phyloP scores from a whole-genome alignment of 2,329 filamentous ascomycete species.

The Botrytis sinoallii region DNA sequence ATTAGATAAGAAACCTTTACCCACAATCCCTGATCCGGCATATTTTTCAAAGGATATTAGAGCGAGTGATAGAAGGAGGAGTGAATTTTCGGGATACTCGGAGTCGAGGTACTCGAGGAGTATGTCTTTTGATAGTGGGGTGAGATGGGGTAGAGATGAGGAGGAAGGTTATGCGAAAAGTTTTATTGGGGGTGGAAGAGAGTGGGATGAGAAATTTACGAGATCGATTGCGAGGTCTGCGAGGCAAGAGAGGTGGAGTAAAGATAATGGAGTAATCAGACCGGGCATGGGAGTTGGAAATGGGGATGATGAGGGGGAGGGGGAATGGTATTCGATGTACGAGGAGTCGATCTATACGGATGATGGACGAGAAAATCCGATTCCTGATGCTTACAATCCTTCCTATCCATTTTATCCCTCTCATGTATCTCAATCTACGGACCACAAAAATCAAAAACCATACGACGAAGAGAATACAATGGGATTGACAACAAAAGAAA shows the following conservation, averaged over 20 bases:
- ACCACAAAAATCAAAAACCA: neutral
- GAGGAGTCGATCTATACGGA: neutral
- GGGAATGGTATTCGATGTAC: neutral
- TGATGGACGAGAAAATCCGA: neutral
- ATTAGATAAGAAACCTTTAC: neutral
- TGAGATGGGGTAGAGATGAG: neutral
- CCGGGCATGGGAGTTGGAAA: neutral
- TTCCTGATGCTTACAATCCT: neutral
- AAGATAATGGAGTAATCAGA: neutral
- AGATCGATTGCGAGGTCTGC: neutral
- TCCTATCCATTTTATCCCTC: neutral
- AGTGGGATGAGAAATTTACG: neutral
- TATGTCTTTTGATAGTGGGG: neutral
- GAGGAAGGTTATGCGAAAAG: neutral
- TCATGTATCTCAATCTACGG: neutral
- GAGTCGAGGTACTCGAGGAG: conserved; percentile 4
- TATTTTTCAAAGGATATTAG: neutral
- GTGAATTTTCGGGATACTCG: conserved; percentile 1
- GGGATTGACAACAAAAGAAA: neutral
- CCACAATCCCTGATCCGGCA: neutral
- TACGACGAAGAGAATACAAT: neutral
- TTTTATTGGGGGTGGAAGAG: neutral
- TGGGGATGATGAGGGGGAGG: neutral
- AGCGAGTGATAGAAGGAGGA: neutral
- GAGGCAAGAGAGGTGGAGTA: neutral